phyloP scores from a whole-genome alignment of 257 asterid species.

The Ajuga chamaepitys region DNA sequence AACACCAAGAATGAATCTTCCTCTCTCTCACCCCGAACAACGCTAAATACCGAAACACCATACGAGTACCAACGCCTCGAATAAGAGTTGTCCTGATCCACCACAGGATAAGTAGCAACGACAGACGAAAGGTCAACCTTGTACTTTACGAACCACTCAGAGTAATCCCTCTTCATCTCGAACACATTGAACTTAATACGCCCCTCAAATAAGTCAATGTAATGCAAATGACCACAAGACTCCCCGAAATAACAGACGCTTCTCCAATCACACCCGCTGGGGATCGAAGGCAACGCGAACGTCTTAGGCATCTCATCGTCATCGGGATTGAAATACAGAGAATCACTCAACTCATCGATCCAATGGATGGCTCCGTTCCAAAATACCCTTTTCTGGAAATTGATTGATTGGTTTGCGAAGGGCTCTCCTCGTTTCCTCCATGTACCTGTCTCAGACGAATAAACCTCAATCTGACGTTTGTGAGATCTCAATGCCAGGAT shows the following conservation, averaged over 20 bases:
- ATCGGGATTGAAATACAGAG: conserved; percentile 12
- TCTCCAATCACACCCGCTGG: not conserved
- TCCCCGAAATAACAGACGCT: conserved; percentile 23
- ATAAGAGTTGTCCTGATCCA: not conserved
- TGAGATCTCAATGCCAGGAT: not conserved
- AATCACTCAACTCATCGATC: not conserved
- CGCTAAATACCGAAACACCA: not conserved
- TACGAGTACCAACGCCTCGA: not conserved
- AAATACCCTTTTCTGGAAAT: conserved; percentile 16
- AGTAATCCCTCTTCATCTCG: conserved; percentile 32
- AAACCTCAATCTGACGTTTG: conserved; percentile 13
- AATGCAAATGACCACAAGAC: conserved; percentile 28
- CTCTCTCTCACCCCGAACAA: conserved; percentile 6
- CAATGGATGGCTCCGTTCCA: conserved; percentile 31
- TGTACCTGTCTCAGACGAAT: conserved; percentile 26
- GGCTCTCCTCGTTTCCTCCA: conserved; percentile 26
- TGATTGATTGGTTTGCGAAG: not conserved
- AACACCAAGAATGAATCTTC: conserved; percentile 21
- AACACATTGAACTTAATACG: conserved; percentile 11
- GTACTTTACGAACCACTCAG: conserved; percentile 36
- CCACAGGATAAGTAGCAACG: conserved; percentile 15
- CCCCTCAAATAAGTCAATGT: no score
- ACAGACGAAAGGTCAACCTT: conserved; percentile 18
- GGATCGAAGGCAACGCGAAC: conserved; percentile 10
- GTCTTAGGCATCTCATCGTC: not conserved